phyloP scores from a whole-genome alignment of 73 alveolate species.

The Urostyla sp. region DNA sequence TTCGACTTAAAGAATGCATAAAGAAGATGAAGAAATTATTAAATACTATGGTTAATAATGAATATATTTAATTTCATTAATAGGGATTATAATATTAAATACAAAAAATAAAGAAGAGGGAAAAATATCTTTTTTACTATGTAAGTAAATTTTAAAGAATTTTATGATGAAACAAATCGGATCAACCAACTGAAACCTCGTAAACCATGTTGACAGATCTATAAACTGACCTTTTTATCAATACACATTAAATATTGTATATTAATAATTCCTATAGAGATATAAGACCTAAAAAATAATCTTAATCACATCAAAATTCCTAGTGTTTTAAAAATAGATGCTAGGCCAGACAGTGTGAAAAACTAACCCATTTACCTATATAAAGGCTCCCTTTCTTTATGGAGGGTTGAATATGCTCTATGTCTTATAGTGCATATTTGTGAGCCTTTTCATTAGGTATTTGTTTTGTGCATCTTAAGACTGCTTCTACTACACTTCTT shows the following conservation, averaged over 20 bases:
- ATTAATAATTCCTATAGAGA: background rate
- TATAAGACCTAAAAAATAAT: background rate
- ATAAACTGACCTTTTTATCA: conserved; percentile 45
- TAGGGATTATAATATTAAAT: no score
- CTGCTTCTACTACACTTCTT: conserved; percentile 45
- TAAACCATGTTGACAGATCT: conserved; percentile 56
- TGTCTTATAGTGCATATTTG: background rate
- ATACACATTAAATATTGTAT: background rate
- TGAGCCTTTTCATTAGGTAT: background rate
- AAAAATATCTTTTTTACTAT: background rate
- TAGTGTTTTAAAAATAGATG: conserved; percentile 4
- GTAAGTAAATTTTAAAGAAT: background rate
- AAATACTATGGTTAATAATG: no score
- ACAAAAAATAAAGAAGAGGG: no score
- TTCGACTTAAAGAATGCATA: background rate
- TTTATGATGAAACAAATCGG: conserved; percentile 56
- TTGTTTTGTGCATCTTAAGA: conserved; percentile 49
- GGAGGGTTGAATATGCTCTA: background rate
- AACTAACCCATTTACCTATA: background rate
- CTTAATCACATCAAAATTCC: conserved; percentile 32
- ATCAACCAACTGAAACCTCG: conserved; percentile 67
- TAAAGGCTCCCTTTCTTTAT: background rate
- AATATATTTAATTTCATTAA: no score
- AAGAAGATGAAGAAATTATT: background rate
- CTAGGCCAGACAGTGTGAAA: conserved; percentile 65